Evolutionary conservation across 2,329 filamentous ascomycete genomes (phyloP), one percentile per base, ranked within the genome.

Genomic region (Leptosphaerulina australis): DNA sequence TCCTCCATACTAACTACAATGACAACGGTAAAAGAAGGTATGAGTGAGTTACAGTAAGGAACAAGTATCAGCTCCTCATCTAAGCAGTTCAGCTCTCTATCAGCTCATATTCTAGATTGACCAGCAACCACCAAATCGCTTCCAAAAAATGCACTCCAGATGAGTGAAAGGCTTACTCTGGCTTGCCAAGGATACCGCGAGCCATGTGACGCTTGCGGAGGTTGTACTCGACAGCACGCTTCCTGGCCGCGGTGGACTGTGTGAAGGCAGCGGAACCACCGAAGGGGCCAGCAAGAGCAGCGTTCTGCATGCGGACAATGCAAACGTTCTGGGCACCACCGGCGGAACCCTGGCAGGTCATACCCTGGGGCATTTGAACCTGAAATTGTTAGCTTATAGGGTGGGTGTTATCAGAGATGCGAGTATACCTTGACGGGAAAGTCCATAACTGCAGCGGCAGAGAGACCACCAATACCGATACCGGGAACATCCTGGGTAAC

Each of bases 211-310:
- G 62, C 67, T 72, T 72, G 58, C 69, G 62, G 36, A 72, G 67
- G 62, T 71, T 72, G 72, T 81, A 85, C 64, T 81, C 82, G 48
- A 87, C 73, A 29, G 84, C 83, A 37, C 84, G 77, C 82, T 86
- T 87, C 73, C 80, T 77, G 1, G 81, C 81, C 12, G 77, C 76
- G 11, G 79, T 46, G 46, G 77, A 79, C 78, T 86, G 83, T 0
- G 83, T 87, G 70, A 88, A 88, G 24, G 84, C 85, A 24, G 79
- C 83, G 11, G 82, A 84, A 44, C 85, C 85, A 63, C 86, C 85
- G 56, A 88, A 88, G 17, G 86, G 85, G 4, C 85, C 85, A 8
- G 85, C 83, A 14, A 79, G 72, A 10, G 85, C 82, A 3, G 71
- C 62, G 75, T 88, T 88, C 66, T 83, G 80, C 49, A 88, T 76